Base-by-base conservation (phyloP, 495 filamentous ascomycete genomes). In the Aspergillus kassunensis region DNA sequence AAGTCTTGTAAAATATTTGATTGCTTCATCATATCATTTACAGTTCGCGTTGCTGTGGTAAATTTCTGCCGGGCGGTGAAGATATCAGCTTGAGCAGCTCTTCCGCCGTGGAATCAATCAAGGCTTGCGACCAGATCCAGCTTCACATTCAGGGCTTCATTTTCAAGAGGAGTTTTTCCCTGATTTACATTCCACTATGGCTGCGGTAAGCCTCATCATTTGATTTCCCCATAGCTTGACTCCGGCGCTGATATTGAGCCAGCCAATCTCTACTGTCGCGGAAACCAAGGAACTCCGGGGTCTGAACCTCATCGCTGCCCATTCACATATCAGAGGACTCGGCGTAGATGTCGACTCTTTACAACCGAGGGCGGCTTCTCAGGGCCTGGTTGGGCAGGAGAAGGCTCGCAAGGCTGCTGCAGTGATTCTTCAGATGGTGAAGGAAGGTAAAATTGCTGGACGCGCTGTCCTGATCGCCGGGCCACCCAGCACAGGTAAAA, bases 401-500 rank as follows among this genome's bases (percentile, higher is more conserved):
- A 92, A 92, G 69, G 95, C 93, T 34, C 86, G 93, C 40, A 97
- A 96, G 71, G 93, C 93, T 0, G 93, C 93, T 2, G 92, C 91
- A 1, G 84, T 99, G 18, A 91, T 99, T 53, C 66, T 99, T 54
- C 89, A 97, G 69, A 97, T 99, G 91, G 95, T 95, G 53, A 96
- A 93, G 71, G 89, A 95, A 60, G 92, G 92, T 57, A 97, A 96
- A 71, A 97, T 99, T 73, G 95, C 95, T 42, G 93, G 93, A 37
- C 83, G 92, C 57, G 93, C 93, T 15, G 88, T 97, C 16, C 75
- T 99, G 56, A 96, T 99, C 57, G 92, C 93, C 46, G 93, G 93
- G 1, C 93, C 95, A 48, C 95, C 93, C 13, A 97, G 93, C 71
- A 99, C 93, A 23, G 93, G 93, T 44, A 99, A 99, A 75, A 97